phyloP scores from a whole-genome alignment of 2,329 filamentous ascomycete genomes.

The Pyrenophora tritici-repentis region DNA sequence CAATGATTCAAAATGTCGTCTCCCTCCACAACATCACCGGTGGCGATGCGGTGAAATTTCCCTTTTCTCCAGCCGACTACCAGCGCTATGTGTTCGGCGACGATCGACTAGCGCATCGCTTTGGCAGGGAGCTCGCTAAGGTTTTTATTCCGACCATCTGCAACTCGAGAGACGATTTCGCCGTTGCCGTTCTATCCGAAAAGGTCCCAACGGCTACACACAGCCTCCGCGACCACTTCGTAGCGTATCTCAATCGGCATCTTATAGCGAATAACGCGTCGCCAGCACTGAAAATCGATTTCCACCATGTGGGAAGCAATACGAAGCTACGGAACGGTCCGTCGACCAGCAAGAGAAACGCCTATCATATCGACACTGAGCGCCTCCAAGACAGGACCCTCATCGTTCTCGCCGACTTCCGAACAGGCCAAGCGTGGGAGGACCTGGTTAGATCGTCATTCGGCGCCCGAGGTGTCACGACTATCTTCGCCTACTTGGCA shows the following conservation, averaged over 20 bases:
- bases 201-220: constrained; percentile 29
- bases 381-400: constrained; percentile 17
- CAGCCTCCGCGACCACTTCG: constrained; percentile 29
- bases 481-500: constrained; percentile 28
- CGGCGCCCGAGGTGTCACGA: constrained; percentile 6
- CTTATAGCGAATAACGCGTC: constrained; percentile 21
- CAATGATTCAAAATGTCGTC: constrained; percentile 31
- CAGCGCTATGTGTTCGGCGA: constrained; percentile 35
- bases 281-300: constrained; percentile 28
- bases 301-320: constrained; percentile 9
- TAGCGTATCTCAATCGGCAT: constrained; percentile 31
- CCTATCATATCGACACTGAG: constrained; percentile 25
- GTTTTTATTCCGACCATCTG: constrained; percentile 28
- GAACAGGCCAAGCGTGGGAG: constrained; percentile 22
- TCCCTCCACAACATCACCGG: constrained; percentile 23
- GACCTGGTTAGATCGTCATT: constrained; percentile 18
- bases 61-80: constrained; percentile 29
- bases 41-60: constrained; percentile 20
- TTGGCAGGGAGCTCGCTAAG: constrained; percentile 35
- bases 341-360: constrained; percentile 3
- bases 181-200: constrained; percentile 32
- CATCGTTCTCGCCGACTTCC: constrained; percentile 25
- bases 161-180: constrained; percentile 19
- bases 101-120: constrained; percentile 28
- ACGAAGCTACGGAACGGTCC: constrained; percentile 13